Conservation (phyloP, 1,284 basidiomycete species). For the Sanguinoderma infundibulare region DNA sequence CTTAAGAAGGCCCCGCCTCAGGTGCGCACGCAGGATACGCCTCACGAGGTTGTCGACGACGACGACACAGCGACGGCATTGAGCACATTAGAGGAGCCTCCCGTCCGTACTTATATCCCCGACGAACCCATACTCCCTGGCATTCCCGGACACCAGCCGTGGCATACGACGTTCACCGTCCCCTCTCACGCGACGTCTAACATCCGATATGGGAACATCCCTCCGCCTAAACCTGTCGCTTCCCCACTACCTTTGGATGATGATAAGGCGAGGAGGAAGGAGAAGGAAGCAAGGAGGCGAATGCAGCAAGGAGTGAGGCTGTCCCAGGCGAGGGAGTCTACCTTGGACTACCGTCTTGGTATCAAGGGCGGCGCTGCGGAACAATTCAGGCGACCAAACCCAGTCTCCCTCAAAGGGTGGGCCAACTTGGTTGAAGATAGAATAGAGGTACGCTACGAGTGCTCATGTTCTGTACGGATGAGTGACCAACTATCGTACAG, state of each 20-base stretch:
- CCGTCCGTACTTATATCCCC: slow-evolving; percentile 19
- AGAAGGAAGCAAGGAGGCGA: slow-evolving; percentile 57
- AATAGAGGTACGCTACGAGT: slow-evolving; percentile 62
- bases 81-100: slow-evolving; percentile 1
- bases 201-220: slow-evolving; percentile 52
- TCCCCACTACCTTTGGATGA: slow-evolving; percentile 50
- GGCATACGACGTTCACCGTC: slow-evolving; percentile 69
- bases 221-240: slow-evolving; percentile 27
- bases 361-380: slow-evolving; percentile 45
- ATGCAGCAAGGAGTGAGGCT: slow-evolving; percentile 59
- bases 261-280: slow-evolving; percentile 53
- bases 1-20: slow-evolving; percentile 55
- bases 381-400: slow-evolving; percentile 47
- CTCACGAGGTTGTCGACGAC: slow-evolving; percentile 2
- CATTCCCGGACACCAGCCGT: slow-evolving; percentile 63
- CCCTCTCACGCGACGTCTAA: slow-evolving; percentile 59
- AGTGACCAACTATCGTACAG: slow-evolving; percentile 37
- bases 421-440: slow-evolving; percentile 76
- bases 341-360: slow-evolving; percentile 74
- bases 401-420: slow-evolving; percentile 77
- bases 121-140: slow-evolving; percentile 54
- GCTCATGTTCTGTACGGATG: neutral
- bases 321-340: slow-evolving; percentile 71
- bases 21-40: slow-evolving; percentile 23
- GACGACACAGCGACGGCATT: neutral